Evolutionary conservation across 2,329 filamentous ascomycete genomes (phyloP).

Genomic region (Apiospora phragmitis): DNA sequence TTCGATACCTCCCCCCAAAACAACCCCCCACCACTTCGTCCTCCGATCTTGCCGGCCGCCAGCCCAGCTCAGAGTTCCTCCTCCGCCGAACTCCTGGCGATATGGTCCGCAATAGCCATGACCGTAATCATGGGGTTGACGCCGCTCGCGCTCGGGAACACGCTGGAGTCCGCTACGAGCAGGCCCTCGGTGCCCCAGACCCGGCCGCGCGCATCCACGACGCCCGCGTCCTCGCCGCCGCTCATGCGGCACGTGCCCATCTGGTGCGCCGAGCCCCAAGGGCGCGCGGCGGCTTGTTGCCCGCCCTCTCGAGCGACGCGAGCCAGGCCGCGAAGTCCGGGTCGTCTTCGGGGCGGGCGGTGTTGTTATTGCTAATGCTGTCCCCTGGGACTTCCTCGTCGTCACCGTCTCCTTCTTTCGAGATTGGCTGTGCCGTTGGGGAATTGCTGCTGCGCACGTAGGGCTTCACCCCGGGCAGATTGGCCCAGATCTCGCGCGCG

Average conservation of each 20-base stretch:
- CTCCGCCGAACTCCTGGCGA: conserved; percentile 56
- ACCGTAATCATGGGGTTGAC: conserved; percentile 81
- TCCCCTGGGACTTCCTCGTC: conserved; percentile 19
- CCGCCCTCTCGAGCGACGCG: conserved; percentile 44
- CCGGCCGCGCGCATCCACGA: conserved; percentile 57
- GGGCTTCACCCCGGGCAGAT: conserved; percentile 60
- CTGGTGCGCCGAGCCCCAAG: conserved; percentile 74
- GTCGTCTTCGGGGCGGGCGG: conserved; percentile 51
- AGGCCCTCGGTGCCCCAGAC: conserved; percentile 68
- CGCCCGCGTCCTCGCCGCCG: conserved; percentile 48
- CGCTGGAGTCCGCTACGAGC: conserved; percentile 73
- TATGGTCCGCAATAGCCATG: conserved; percentile 70
- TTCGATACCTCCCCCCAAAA: too few relatives aligned
- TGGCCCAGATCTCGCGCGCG: conserved; percentile 75
- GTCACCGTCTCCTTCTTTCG: not conserved
- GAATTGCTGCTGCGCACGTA: conserved; percentile 49
- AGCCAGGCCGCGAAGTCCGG: conserved; percentile 64
- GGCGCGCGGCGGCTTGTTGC: conserved; percentile 51
- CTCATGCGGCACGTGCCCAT: conserved; percentile 80
- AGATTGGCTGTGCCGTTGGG: conserved; percentile 13
- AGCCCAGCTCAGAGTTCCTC: conserved; percentile 41
- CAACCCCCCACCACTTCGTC: too few relatives aligned
- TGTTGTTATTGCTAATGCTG: conserved; percentile 17
- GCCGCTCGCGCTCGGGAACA: conserved; percentile 74
- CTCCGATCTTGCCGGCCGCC: too few relatives aligned